Evolutionary conservation across 345 rosid species (phyloP), one percentile per base, ranked within the genome.

Genomic region (Kandelia obovata): DNA sequence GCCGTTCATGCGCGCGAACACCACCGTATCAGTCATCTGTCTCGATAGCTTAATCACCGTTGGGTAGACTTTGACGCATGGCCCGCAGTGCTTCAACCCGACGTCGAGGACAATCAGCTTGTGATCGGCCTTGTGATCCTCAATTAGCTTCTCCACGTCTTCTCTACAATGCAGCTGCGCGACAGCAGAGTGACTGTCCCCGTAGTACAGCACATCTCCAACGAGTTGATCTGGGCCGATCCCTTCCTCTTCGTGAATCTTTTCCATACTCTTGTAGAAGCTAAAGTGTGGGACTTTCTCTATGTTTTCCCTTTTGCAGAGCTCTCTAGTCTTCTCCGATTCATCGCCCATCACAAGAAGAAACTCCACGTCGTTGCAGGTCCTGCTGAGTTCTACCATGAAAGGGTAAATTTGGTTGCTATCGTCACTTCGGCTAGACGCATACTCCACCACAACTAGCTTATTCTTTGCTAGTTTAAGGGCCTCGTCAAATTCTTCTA

Each of bases 21-120:
- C 92, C 66, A 76, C 95, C 1, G 87, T 64, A 21, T 89, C 96
- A 3, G 80, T 6, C 97, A 94, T 91, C 74, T 87, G 88, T 69
- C 83, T 79, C 15, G 98, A 91, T 74, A 94, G 73, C 72, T 89
- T 94, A 4, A 88, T 1, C 62, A 89, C 96, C 51, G 96, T 88
- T 47, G 98, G 98, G 67, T 94, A 94, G 23, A 94, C 98, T 77
- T 94, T 91, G 43, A 94, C 98, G 72, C 98, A 94, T 0, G 98
- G 98, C 17, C 97, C 97, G 43, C 92, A 91, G 5, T 91, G 92
- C 69, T 91, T 94, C 60, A 91, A 80, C 26, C 98, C 97, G 5
- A 94, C 96, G 52, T 94, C 98, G 1, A 94, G 88, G 57, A 89
- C 97, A 16, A 91, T 66, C 78, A 91, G 87, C 82, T 89, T 94